A percentile compares a stretch with the other conserved stretches of the same genome.
phyloP scores from a whole-genome alignment of 164 flowering plant genomes.

The Cinnamomum micranthum region DNA sequence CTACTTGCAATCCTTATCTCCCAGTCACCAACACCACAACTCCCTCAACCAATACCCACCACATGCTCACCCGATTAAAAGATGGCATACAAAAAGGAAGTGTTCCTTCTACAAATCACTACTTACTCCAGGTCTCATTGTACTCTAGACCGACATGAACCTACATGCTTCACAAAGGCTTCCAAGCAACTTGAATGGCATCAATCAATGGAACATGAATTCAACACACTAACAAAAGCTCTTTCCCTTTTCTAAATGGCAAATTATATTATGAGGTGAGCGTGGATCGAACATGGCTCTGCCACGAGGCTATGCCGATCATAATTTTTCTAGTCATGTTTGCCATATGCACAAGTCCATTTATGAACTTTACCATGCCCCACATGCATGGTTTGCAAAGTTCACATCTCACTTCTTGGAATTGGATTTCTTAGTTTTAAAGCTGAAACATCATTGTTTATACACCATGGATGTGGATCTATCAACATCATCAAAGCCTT shows the following conservation, averaged over 20 bases:
- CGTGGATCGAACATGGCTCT: neutral
- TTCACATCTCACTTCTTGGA: neutral
- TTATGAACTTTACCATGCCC: slow-evolving; percentile 10
- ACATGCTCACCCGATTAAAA: too few species aligned
- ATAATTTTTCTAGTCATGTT: neutral
- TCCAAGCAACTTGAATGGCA: neutral
- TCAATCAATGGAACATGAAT: neutral
- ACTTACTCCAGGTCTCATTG: too few species aligned
- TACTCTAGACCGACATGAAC: too few species aligned
- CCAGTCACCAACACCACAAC: too few species aligned
- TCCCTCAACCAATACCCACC: too few species aligned
- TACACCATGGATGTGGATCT: neutral
- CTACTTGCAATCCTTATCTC: too few species aligned
- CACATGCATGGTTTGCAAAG: slow-evolving; percentile 1
- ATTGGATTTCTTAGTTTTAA: neutral
- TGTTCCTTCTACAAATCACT: too few species aligned
- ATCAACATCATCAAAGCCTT: neutral
- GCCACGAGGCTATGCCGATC: neutral
- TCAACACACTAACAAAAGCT: too few species aligned
- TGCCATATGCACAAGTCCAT: neutral
- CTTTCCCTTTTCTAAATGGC: too few species aligned
- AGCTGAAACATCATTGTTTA: slow-evolving; percentile 5
- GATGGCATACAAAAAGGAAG: too few species aligned
- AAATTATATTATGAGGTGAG: neutral
- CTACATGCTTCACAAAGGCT: too few species aligned